Evolutionary conservation across 192 early-diverging fungal genomes (phyloP).

Genomic region (Chytriomyces confervae): DNA sequence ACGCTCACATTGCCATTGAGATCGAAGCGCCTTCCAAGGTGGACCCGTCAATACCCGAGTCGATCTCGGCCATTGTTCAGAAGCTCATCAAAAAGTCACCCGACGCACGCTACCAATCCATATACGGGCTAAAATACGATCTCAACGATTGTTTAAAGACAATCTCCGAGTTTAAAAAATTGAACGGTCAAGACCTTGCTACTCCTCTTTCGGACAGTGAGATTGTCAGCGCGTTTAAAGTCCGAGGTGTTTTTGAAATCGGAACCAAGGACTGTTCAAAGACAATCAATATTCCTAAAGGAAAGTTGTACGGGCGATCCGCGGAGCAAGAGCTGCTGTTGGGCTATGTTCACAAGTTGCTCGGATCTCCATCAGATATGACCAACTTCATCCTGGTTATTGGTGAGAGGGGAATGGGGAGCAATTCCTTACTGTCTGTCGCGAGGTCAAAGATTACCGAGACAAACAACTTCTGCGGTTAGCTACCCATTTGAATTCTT

Average conservation of each 20-base stretch:
- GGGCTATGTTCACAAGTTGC: slow-evolving; percentile 22
- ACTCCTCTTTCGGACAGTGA: slow-evolving; percentile 33
- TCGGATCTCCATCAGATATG: neutral
- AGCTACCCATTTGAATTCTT: neutral
- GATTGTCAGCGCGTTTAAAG: slow-evolving; percentile 32
- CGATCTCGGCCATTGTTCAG: slow-evolving; percentile 46
- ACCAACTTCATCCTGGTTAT: slow-evolving; percentile 22
- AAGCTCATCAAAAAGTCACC: slow-evolving; percentile 54
- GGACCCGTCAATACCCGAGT: slow-evolving; percentile 48
- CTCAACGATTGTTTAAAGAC: slow-evolving; percentile 30
- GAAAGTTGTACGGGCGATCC: slow-evolving; percentile 49
- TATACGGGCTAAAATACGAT: slow-evolving; percentile 50
- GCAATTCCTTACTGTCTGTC: slow-evolving; percentile 28
- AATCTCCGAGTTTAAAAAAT: slow-evolving; percentile 25
- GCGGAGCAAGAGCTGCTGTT: slow-evolving; percentile 36
- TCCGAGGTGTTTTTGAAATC: slow-evolving; percentile 7
- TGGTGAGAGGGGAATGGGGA: slow-evolving; percentile 34
- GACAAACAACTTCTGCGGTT: slow-evolving; percentile 24
- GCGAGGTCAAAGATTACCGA: slow-evolving; percentile 26
- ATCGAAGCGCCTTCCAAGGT: slow-evolving; percentile 37
- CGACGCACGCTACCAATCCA: slow-evolving; percentile 56
- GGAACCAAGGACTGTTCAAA: slow-evolving; percentile 44
- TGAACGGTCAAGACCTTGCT: neutral
- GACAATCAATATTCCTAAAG: slow-evolving; percentile 43
- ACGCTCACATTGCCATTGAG: slow-evolving; percentile 56